Conservation (phyloP, 2,329 filamentous ascomycete genomes). For the Venturia aucupariae region DNA sequence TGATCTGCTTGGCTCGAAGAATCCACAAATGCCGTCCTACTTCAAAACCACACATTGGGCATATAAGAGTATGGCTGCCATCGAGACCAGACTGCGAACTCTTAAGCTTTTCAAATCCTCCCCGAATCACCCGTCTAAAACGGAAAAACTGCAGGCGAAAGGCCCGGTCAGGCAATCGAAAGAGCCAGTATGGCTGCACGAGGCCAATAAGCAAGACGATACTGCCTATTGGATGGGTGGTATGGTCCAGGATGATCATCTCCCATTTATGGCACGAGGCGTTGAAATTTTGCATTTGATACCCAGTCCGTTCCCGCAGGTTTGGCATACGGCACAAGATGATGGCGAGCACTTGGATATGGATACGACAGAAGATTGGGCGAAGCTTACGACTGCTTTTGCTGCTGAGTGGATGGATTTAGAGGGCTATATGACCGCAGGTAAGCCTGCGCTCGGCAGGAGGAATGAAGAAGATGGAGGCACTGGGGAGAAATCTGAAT, state of each 20-base stretch:
- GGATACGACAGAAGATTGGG: conserved; percentile 77
- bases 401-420: conserved; percentile 88
- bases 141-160: conserved; percentile 21
- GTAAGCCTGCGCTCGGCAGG: conserved; percentile 10
- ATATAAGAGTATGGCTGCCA: conserved; percentile 63
- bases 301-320: conserved; percentile 66
- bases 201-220: conserved; percentile 47
- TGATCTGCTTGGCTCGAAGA: conserved; percentile 67
- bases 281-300: conserved; percentile 89
- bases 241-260: conserved; percentile 75
- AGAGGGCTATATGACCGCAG: conserved; percentile 40
- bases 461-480: conserved; percentile 1
- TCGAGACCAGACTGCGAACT: conserved; percentile 65
- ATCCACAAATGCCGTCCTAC: conserved; percentile 71
- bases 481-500: background rate
- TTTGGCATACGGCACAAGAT: conserved; percentile 83
- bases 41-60: conserved; percentile 91
- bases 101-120: conserved; percentile 58
- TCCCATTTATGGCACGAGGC: conserved; percentile 80
- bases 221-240: conserved; percentile 41
- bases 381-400: conserved; percentile 73
- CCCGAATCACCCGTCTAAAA: conserved; percentile 38
- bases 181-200: conserved; percentile 52
- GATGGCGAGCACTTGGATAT: conserved; percentile 77
- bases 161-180: conserved; percentile 17